Percentiles rank a stretch among this genome's conserved stretches.
phyloP scores from a whole-genome alignment of 31 red algal genomes.

The Porphyra umbilicalis region DNA sequence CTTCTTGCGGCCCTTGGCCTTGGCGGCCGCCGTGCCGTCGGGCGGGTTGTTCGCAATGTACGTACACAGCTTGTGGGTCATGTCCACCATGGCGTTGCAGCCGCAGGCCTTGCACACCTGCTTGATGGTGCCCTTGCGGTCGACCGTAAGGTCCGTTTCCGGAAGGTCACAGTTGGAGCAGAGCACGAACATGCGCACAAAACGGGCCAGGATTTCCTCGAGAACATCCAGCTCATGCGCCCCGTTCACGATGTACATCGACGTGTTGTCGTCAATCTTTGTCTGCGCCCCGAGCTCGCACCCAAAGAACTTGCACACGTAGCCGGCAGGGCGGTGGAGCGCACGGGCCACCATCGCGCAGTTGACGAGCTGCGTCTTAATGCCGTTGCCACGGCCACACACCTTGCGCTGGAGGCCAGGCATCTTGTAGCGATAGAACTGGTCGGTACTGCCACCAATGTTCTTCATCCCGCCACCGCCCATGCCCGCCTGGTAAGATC shows the following conservation, averaged over 20 bases:
- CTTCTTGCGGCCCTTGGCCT: constrained; percentile 32
- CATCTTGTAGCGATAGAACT: constrained; percentile 97
- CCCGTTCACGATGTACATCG: constrained; percentile 93
- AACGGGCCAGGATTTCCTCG: constrained; percentile 64
- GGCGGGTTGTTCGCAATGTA: constrained; percentile 94
- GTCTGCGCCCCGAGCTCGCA: constrained; percentile 97
- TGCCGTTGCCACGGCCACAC: constrained; percentile 88
- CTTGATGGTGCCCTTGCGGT: constrained; percentile 81
- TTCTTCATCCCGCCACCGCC: constrained; percentile 31
- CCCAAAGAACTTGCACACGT: constrained; percentile 98
- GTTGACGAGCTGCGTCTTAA: constrained; percentile 93
- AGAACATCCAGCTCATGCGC: constrained; percentile 67
- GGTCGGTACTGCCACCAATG: constrained; percentile 78
- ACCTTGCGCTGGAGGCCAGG: constrained; percentile 83
- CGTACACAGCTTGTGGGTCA: constrained; percentile 92
- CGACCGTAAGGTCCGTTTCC: constrained; percentile 86
- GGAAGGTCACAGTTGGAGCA: constrained; percentile 81
- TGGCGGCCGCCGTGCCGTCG: constrained; percentile 70
- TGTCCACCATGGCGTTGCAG: constrained; percentile 48
- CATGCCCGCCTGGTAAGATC: constrained; percentile 17
- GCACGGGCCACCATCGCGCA: constrained; percentile 80
- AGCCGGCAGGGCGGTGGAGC: constrained; percentile 89
- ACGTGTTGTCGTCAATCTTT: constrained; percentile 80
- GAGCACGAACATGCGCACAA: constrained; percentile 86
- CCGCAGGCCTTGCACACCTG: constrained; percentile 94